A percentile compares a stretch with the other conserved stretches of the same genome.
These are phyloP conservation scores for Scleroderma citrinum DNA, from an alignment of 768 basidiomycete genomes.

Conservation along the genomic window DNA sequence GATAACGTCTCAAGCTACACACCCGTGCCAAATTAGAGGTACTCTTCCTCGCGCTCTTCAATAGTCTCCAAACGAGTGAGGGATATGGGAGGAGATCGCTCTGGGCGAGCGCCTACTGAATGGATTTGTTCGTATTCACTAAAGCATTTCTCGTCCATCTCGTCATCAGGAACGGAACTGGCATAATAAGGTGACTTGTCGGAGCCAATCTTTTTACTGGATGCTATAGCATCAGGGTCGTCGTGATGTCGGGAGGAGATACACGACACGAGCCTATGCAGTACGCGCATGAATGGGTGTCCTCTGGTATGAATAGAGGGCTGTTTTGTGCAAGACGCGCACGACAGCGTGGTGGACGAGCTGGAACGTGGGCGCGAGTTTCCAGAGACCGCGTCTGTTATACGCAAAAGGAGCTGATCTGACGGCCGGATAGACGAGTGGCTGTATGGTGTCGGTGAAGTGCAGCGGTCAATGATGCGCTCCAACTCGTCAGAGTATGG, in stretches of 20 bases:
- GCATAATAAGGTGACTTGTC: not conserved
- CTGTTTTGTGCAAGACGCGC: not conserved
- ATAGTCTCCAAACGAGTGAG: not conserved
- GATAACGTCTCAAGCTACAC: not conserved
- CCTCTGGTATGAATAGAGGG: not conserved
- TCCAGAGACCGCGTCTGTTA: not conserved
- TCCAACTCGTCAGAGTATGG: not conserved
- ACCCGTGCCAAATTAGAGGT: not conserved
- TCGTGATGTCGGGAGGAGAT: not conserved
- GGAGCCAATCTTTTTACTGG: not conserved
- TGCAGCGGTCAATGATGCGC: not conserved
- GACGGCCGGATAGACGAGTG: not conserved
- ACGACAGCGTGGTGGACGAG: not conserved
- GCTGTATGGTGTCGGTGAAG: conserved; percentile 1
- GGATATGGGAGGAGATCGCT: not conserved
- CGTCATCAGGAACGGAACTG: not conserved
- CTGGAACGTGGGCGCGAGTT: not conserved
- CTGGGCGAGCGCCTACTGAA: not conserved
- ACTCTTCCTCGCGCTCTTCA: not conserved
- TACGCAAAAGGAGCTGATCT: not conserved
- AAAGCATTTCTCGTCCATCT: not conserved
- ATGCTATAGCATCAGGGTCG: not conserved
- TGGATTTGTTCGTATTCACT: not conserved
- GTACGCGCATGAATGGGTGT: not conserved
- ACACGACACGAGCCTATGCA: conserved; percentile 1